Conservation (phyloP, 106 monocot species). For the Hemerocallis citrina region DNA sequence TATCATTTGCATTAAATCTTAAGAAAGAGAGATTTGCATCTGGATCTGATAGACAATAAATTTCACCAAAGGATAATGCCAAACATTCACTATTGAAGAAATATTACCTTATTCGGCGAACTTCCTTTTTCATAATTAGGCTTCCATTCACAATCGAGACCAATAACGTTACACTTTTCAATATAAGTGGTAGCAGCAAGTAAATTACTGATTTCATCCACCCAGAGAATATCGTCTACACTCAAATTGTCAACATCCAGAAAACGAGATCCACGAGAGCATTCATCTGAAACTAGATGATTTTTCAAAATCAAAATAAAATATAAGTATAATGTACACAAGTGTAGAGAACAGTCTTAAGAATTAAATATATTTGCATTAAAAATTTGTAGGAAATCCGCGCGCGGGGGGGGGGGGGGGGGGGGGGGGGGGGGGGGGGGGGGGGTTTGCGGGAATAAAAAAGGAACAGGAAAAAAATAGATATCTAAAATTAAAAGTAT, state of each 20-base stretch:
- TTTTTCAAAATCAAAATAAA: conserved; percentile 9
- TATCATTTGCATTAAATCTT: too few species aligned
- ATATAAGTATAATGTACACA: neutral
- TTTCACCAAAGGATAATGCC: neutral
- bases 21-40: neutral
- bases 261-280: conserved; percentile 23
- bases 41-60: neutral
- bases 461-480: too few species aligned
- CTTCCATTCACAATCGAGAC: conserved; percentile 98
- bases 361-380: too few species aligned
- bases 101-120: conserved; percentile 70
- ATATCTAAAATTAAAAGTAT: too few species aligned
- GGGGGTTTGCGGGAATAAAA: too few species aligned
- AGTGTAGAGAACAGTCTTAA: too few species aligned
- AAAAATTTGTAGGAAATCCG: too few species aligned
- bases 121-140: conserved; percentile 87
- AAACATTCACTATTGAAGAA: neutral
- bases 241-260: conserved; percentile 50
- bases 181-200: conserved; percentile 57
- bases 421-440: too few species aligned
- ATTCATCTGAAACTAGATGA: conserved; percentile 38
- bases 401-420: too few species aligned
- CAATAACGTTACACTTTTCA: conserved; percentile 79
- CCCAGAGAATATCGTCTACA: conserved; percentile 72
- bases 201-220: conserved; percentile 58